Evolutionary conservation across 1,139 yeast genomes (phyloP), one percentile per base, ranked within the genome.

Genomic region (Hansenula sp.): DNA sequence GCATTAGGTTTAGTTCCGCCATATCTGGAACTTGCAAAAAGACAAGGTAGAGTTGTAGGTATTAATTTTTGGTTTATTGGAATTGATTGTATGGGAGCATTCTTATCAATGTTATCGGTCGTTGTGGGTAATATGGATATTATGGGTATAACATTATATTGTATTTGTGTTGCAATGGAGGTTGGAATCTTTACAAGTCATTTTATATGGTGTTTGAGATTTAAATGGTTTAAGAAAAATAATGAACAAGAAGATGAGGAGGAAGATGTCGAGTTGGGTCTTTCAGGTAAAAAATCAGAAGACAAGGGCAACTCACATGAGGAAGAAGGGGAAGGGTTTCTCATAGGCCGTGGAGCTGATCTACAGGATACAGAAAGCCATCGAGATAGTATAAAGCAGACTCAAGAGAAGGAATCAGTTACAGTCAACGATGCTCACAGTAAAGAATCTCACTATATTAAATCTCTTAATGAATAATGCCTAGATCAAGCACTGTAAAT

Each of bases 1-100:
- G 95, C 87, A 0, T 54, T 76, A 2, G 97, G 97, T 0, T 68
- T 90, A 34, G 55, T 90, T 2, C 97, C 97, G 0, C 97, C 97
- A 6, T 90, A 89, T 60, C 80, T 80, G 53, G 97, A 90, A 58
- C 66, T 90, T 29, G 77, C 78, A 29, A 86, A 86, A 57, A 73
- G 96, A 46, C 62, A 75, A 37, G 97, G 97, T 3, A 68, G 87
- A 36, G 97, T 90, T 6, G 77, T 88, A 5, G 97, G 97, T 0
- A 82, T 90, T 53, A 88, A 88, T 57, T 88, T 90, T 57, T 53
- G 82, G n/a, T 90, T 90, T 52, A 66, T 90, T 43, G 53, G 68
- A n/a, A 70, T 89, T 57, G 97, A 90, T 59, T 74, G 86, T 9
- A 51, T 73, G 38, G 97, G 97, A 11, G 97, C 97, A 0, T 60